Base-by-base conservation (phyloP, 306 rosid genomes). In the Comarum palustre region DNA sequence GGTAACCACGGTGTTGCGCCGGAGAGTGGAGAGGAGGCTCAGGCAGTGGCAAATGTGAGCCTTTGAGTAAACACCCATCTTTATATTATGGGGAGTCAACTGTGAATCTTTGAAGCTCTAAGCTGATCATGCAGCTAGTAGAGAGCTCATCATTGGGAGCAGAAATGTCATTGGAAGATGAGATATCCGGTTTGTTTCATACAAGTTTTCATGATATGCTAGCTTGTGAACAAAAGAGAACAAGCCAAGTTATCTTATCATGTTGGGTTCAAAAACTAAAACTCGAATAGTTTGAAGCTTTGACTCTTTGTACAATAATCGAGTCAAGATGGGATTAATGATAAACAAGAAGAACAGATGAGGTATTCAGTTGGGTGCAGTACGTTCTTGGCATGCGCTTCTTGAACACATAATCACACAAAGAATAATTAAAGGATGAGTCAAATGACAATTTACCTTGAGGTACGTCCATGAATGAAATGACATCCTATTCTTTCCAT, bases 41-140 rank as follows among this genome's bases (percentile, higher is more conserved):
- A 94, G 80, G 79, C 97, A 94, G 32, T 88, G 92, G 72, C 98
- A 91, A 63, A 94, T 88, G 72, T 94, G 98, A 69, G 81, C 74
- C 9, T 66, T 66, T 0, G 84, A 82, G 81, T 68, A 83, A 55
- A 52, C 84, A 12, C 74, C 73, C 96, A 90, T 92, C 11, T 66
- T 1, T 15, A 4, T 19, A 20, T 1, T 15, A 4, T 19, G 29
- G 70, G 22, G 45, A 20, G 69, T 38, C 62, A 54, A 50, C 73
- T 17, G 72, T 11, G 80, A 59, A 17, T 25, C 24, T 15, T 0
- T 8, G 3, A 66, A 15, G 48, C 51, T 50, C 62, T 50, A 22
- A 4, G 55, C 39, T 68, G 22, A 47, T 69, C 19, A 48, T 50
- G 5, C 45, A 52, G 74, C 24, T 10, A 6, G 66, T 5, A 5